These are phyloP conservation scores for Colletotrichum nymphaeae DNA, from an alignment of 2,329 filamentous ascomycete species.

Conservation along the genomic window DNA sequence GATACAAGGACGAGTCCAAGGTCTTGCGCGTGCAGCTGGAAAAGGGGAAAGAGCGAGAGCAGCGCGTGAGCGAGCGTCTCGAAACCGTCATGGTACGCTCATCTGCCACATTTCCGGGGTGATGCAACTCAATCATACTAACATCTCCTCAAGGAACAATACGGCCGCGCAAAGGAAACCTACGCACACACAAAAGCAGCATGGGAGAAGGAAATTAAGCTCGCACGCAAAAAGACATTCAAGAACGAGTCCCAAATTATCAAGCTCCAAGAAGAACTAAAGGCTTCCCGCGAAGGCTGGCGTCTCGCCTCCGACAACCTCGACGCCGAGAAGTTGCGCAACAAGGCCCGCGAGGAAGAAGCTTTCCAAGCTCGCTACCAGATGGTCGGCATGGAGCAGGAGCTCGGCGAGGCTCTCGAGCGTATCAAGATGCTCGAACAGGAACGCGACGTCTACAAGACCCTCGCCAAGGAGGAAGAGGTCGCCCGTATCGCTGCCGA, in stretches of 20 bases:
- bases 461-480: slow-evolving; percentile 78
- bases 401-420: slow-evolving; percentile 73
- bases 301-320: slow-evolving; percentile 69
- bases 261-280: slow-evolving; percentile 80
- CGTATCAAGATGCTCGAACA: slow-evolving; percentile 75
- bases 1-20: slow-evolving; percentile 70
- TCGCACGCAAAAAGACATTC: slow-evolving; percentile 78
- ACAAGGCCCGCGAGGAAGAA: slow-evolving; percentile 73
- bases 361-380: slow-evolving; percentile 75
- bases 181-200: slow-evolving; percentile 73
- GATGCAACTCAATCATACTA: slow-evolving; percentile 19
- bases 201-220: slow-evolving; percentile 80
- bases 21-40: slow-evolving; percentile 68
- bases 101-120: background rate
- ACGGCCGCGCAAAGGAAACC: slow-evolving; percentile 76
- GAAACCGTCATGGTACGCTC: slow-evolving; percentile 73
- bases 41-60: slow-evolving; percentile 74
- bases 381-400: slow-evolving; percentile 73
- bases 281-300: slow-evolving; percentile 65
- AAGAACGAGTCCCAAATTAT: slow-evolving; percentile 77
- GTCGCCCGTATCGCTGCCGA: slow-evolving; percentile 79
- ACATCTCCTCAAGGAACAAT: slow-evolving; percentile 68
- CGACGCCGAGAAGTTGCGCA: slow-evolving; percentile 72
- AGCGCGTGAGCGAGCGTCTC: slow-evolving; percentile 73
- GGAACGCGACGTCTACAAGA: slow-evolving; percentile 80